Conservation (phyloP, 768 basidiomycete genomes). For the Boletus sp. region DNA sequence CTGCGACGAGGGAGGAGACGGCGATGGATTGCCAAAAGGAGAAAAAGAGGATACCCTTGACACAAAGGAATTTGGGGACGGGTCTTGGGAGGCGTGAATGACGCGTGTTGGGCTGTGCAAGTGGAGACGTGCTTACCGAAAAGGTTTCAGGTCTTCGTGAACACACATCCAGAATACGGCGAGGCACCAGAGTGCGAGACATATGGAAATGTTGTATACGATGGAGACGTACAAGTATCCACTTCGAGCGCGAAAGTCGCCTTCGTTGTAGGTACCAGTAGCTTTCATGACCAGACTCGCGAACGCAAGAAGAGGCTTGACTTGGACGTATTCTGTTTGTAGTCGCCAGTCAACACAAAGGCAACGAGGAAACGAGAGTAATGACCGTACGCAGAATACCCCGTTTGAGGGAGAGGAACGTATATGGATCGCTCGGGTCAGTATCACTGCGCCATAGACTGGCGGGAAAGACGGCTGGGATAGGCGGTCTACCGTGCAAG, state of each 20-base stretch:
- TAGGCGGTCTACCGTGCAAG: slow-evolving; percentile 87
- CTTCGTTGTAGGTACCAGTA: slow-evolving; percentile 85
- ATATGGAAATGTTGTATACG: slow-evolving; percentile 81
- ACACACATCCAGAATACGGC: slow-evolving; percentile 98
- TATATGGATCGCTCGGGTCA: slow-evolving; percentile 93
- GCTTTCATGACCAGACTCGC: slow-evolving; percentile 86
- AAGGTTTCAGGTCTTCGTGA: slow-evolving; percentile 83
- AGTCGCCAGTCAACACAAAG: not conserved
- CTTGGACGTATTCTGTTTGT: slow-evolving; percentile 86
- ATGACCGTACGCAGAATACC: slow-evolving; percentile 80
- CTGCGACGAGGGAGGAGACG: slow-evolving; percentile 86
- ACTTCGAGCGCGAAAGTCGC: slow-evolving; percentile 77
- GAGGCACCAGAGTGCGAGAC: slow-evolving; percentile 81
- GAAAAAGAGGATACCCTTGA: slow-evolving; percentile 98
- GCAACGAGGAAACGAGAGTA: not conserved
- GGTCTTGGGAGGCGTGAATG: slow-evolving; percentile 47
- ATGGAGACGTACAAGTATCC: slow-evolving; percentile 92
- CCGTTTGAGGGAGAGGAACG: slow-evolving; percentile 89
- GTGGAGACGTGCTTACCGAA: slow-evolving; percentile 50
- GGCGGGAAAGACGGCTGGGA: slow-evolving; percentile 82
- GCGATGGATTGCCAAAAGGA: slow-evolving; percentile 95
- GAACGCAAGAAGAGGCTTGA: slow-evolving; percentile 88
- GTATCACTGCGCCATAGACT: slow-evolving; percentile 81
- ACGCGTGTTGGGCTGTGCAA: not conserved
- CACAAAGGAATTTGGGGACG: slow-evolving; percentile 96